phyloP scores from a whole-genome alignment of 768 basidiomycete species.

The Lyophyllum semitale region DNA sequence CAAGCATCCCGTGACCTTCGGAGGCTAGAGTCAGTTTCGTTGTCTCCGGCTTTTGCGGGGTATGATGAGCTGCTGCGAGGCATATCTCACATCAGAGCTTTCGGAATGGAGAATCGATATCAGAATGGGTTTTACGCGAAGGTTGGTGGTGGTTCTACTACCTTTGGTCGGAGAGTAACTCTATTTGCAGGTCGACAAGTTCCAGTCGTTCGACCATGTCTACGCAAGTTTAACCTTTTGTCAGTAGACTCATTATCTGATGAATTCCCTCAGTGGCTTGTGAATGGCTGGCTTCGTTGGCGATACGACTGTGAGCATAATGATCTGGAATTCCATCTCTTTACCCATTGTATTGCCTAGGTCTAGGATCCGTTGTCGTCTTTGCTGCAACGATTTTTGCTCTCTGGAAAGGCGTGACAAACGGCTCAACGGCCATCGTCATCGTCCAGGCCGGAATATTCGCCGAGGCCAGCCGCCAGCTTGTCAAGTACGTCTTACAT shows the following conservation, averaged over 20 bases:
- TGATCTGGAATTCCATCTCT: neutral
- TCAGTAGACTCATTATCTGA: conserved; percentile 18
- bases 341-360: conserved; percentile 26
- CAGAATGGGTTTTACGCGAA: conserved; percentile 62
- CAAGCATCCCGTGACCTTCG: conserved; percentile 67
- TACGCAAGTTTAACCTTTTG: conserved; percentile 48
- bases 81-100: conserved; percentile 68
- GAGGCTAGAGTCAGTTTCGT: conserved; percentile 63
- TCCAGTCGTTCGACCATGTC: conserved; percentile 71
- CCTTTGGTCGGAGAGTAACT: conserved; percentile 32
- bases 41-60: conserved; percentile 73
- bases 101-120: conserved; percentile 70
- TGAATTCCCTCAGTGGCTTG: conserved; percentile 51
- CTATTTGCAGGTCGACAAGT: conserved; percentile 54
- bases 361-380: conserved; percentile 71
- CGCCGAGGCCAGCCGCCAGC: conserved; percentile 66
- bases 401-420: conserved; percentile 52
- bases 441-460: conserved; percentile 73
- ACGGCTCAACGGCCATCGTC: conserved; percentile 69
- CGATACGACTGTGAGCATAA: conserved; percentile 65
- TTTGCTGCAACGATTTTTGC: conserved; percentile 72
- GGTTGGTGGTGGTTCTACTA: conserved; percentile 29
- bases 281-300: conserved; percentile 70
- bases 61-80: conserved; percentile 73
- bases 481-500: conserved; percentile 47